phyloP scores from a whole-genome alignment of 345 rosid genomes.

The Aurinia saxatilis region DNA sequence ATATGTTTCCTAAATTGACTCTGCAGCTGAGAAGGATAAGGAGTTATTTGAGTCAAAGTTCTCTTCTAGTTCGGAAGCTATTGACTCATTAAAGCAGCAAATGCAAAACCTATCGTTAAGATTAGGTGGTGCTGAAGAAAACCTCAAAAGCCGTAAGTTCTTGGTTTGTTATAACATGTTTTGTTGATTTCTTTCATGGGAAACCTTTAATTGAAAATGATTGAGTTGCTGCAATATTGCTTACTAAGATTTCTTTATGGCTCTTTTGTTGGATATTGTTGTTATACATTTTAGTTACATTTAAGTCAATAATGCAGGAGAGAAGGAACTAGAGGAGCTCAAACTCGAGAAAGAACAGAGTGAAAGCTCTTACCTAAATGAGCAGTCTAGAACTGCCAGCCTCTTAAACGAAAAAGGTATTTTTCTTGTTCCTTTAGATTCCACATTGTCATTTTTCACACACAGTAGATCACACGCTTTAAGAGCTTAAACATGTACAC shows the following conservation, averaged over 20 bases:
- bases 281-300: background rate
- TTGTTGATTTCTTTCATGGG: background rate
- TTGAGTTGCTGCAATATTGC: background rate
- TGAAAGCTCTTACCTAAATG: constrained; percentile 43
- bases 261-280: background rate
- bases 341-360: constrained; percentile 46
- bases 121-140: constrained; percentile 45
- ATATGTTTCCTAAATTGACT: constrained; percentile 18
- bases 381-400: constrained; percentile 32
- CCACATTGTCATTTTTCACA: background rate
- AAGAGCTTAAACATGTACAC: background rate
- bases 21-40: constrained; percentile 55
- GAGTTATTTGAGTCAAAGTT: constrained; percentile 14
- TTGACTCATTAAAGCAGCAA: constrained; percentile 23
- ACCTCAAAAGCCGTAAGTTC: constrained; percentile 47
- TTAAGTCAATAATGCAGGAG: constrained; percentile 40
- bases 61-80: constrained; percentile 13
- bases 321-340: constrained; percentile 60
- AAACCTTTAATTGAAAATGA: background rate
- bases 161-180: constrained; percentile 1
- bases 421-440: background rate
- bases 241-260: background rate
- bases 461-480: background rate
- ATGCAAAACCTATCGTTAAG: constrained; percentile 15
- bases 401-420: constrained; percentile 71